These are phyloP conservation scores for Brassica cretica DNA, from an alignment of 345 rosid species.

Conservation along the genomic window DNA sequence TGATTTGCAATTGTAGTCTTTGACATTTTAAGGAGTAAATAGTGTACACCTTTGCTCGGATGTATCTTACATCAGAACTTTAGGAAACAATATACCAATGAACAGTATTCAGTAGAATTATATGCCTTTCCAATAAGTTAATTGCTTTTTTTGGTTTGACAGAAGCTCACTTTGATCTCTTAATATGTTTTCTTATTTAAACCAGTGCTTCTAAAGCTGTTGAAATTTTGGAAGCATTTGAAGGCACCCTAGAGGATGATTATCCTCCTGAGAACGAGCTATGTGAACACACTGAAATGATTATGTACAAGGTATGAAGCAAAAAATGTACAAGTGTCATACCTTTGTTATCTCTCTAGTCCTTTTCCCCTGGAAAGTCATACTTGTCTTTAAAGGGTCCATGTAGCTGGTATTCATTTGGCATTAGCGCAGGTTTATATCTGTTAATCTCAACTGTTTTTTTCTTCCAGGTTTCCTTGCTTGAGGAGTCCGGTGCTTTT, in stretches of 20 bases:
- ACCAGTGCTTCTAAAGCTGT: slow-evolving; percentile 88
- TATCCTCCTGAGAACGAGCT: slow-evolving; percentile 97
- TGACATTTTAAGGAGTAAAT: not conserved
- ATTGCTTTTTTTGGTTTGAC: not conserved
- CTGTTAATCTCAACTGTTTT: not conserved
- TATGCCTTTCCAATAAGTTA: not conserved
- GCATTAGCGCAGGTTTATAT: slow-evolving; percentile 13
- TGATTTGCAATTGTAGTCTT: slow-evolving; percentile 7
- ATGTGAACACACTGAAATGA: slow-evolving; percentile 97
- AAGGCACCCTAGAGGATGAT: slow-evolving; percentile 98
- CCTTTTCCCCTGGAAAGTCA: not conserved
- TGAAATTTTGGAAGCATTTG: slow-evolving; percentile 97
- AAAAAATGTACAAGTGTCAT: slow-evolving; percentile 8
- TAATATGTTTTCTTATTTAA: not conserved
- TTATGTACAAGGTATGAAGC: slow-evolving; percentile 79
- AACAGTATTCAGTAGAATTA: slow-evolving; percentile 2
- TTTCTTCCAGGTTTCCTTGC: slow-evolving; percentile 67
- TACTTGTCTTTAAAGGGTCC: not conserved
- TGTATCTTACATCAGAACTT: not conserved
- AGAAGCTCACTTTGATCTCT: not conserved
- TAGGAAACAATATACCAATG: slow-evolving; percentile 22
- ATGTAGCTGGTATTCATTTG: slow-evolving; percentile 8
- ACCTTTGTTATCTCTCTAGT: not conserved
- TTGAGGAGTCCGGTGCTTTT: slow-evolving; percentile 74
- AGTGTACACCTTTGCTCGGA: not conserved